Evolutionary conservation across 2,329 filamentous ascomycete genomes (phyloP).

Genomic region (Stachybotrys elegans): DNA sequence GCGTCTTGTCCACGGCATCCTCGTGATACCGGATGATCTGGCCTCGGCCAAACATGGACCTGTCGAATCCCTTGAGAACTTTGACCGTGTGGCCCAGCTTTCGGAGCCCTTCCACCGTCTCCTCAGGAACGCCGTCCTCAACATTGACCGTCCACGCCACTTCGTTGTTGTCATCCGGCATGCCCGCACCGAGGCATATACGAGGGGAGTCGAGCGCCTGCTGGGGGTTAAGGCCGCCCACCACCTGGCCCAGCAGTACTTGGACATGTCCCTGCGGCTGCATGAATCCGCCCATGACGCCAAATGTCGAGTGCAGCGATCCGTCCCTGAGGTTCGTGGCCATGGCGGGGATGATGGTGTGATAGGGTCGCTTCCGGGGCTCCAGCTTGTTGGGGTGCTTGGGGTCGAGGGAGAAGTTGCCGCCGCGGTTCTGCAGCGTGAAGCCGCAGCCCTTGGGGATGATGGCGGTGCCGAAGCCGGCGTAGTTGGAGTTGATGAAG

Average conservation of each 20-base stretch:
- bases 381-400: conserved; percentile 76
- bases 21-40: conserved; percentile 78
- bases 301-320: conserved; percentile 78
- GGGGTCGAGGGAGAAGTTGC: conserved; percentile 70
- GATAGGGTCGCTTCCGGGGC: conserved; percentile 85
- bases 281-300: conserved; percentile 98
- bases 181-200: conserved; percentile 78
- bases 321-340: conserved; percentile 73
- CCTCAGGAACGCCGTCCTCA: conserved; percentile 73
- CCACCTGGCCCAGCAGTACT: conserved; percentile 82
- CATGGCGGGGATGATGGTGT: conserved; percentile 94
- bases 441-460: conserved; percentile 85
- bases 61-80: conserved; percentile 59
- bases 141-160: conserved; percentile 65
- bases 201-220: conserved; percentile 85
- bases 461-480: conserved; percentile 81
- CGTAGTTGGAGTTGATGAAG: conserved; percentile 96
- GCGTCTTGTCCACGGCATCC: conserved; percentile 61
- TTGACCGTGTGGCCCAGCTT: conserved; percentile 68
- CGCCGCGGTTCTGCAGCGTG: conserved; percentile 87
- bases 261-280: conserved; percentile 96
- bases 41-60: conserved; percentile 75
- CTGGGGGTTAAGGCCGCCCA: conserved; percentile 78
- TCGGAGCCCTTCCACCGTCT: conserved; percentile 62
- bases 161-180: conserved; percentile 55